Conservation (phyloP, 1,284 basidiomycete genomes). For the Apiotrichum domesticum region DNA sequence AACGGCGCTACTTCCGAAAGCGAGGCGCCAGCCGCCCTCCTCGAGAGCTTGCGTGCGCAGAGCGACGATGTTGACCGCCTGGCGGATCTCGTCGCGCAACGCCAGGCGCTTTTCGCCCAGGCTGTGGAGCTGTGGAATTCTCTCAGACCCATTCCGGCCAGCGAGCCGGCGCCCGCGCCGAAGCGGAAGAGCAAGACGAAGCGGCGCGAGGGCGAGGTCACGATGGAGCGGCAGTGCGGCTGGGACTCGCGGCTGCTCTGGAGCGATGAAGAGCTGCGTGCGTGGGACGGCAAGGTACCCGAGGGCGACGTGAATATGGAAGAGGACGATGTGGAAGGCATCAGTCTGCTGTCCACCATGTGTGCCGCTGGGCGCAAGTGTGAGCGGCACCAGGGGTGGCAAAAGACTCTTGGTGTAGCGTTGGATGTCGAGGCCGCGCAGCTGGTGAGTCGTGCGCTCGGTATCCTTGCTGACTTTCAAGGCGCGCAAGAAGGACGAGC, state of each 20-base stretch:
- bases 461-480: not conserved
- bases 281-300: slow-evolving; percentile 10
- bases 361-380: slow-evolving; percentile 28
- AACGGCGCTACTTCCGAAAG: not conserved
- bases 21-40: not conserved
- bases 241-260: slow-evolving; percentile 30
- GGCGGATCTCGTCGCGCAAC: slow-evolving; percentile 22
- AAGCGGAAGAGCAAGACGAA: slow-evolving; percentile 26
- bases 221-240: slow-evolving; percentile 36
- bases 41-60: slow-evolving; percentile 15
- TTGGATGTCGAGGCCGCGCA: slow-evolving; percentile 30
- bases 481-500: slow-evolving; percentile 10
- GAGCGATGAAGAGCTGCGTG: slow-evolving; percentile 26
- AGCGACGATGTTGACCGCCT: slow-evolving; percentile 10
- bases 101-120: slow-evolving; percentile 23
- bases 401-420: slow-evolving; percentile 27
- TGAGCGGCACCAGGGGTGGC: slow-evolving; percentile 43
- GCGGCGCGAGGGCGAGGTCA: slow-evolving; percentile 11
- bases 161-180: slow-evolving; percentile 7
- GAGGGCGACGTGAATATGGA: slow-evolving; percentile 2
- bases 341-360: slow-evolving; percentile 1
- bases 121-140: slow-evolving; percentile 24
- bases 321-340: slow-evolving; percentile 5
- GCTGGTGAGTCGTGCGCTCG: slow-evolving; percentile 18
- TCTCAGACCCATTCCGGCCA: not conserved